Evolutionary conservation across 2,329 filamentous ascomycete species (phyloP).

Genomic region (Elsinoe arachidis): DNA sequence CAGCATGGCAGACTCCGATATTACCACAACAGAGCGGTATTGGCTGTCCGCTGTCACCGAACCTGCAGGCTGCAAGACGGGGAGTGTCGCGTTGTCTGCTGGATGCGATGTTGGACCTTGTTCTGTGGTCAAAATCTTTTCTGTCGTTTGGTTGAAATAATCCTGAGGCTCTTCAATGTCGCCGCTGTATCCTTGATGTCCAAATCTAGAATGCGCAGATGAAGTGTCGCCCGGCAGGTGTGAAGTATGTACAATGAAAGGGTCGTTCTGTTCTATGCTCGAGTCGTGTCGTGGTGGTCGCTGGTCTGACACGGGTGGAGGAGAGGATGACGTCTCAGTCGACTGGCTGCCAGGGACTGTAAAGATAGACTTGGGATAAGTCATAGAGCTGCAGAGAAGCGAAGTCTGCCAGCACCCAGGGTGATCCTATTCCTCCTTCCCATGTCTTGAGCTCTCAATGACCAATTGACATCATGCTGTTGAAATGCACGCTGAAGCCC

Average conservation of each 20-base stretch:
- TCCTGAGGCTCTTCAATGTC: neutral
- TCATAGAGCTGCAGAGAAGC: constrained; percentile 9
- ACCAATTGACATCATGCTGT: neutral
- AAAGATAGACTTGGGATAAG: constrained; percentile 8
- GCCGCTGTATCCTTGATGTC: neutral
- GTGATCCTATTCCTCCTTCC: neutral
- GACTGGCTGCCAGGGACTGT: constrained; percentile 8
- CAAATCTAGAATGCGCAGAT: neutral
- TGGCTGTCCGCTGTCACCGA: neutral
- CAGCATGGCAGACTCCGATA: neutral
- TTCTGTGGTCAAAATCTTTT: neutral
- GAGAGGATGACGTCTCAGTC: neutral
- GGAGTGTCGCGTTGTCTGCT: neutral
- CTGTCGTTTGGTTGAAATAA: neutral
- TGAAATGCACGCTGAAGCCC: neutral
- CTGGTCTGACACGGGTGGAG: neutral
- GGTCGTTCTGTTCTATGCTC: neutral
- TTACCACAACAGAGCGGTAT: neutral
- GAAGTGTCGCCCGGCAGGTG: constrained; percentile 2
- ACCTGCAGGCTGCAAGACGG: neutral
- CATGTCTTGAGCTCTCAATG: neutral
- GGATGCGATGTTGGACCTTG: neutral
- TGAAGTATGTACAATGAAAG: constrained; percentile 2
- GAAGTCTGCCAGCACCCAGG: neutral
- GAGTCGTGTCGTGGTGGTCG: neutral